Evolutionary conservation across 352 stramenopile species (phyloP).

Genomic region (Globisporangium takayamanum): DNA sequence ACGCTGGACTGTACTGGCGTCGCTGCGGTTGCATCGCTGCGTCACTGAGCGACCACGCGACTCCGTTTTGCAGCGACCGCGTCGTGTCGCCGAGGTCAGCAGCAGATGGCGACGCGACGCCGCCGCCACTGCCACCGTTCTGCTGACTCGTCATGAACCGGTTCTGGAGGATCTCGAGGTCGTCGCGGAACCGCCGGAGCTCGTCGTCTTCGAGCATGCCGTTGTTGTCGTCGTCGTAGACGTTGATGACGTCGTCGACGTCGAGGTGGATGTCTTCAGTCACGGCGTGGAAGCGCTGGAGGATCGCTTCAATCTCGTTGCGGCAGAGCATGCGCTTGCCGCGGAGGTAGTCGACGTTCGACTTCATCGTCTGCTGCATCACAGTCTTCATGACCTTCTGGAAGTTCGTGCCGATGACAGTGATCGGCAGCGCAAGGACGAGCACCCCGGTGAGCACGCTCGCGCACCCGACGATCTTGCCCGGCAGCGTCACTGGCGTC

Average conservation of each 20-base stretch:
- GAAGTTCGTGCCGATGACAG: constrained; percentile 86
- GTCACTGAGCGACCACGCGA: neutral
- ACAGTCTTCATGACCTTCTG: constrained; percentile 82
- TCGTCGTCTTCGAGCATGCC: constrained; percentile 73
- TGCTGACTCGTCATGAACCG: constrained; percentile 39
- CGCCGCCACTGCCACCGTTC: neutral
- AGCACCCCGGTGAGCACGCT: constrained; percentile 82
- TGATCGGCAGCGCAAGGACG: constrained; percentile 85
- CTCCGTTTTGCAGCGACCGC: neutral
- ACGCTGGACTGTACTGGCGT: neutral
- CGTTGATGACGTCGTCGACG: constrained; percentile 71
- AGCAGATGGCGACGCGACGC: neutral
- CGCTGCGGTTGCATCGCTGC: neutral
- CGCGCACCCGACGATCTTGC: constrained; percentile 64
- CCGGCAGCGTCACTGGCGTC: constrained; percentile 62
- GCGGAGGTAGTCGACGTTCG: constrained; percentile 69
- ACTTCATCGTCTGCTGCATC: constrained; percentile 73
- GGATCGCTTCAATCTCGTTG: constrained; percentile 67
- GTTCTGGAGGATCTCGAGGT: constrained; percentile 69
- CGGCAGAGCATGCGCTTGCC: constrained; percentile 65
- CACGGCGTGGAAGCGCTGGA: constrained; percentile 65
- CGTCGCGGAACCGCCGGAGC: constrained; percentile 56
- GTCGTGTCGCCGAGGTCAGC: neutral
- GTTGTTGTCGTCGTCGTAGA: constrained; percentile 77
- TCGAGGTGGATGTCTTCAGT: constrained; percentile 67